Evolutionary conservation across 305 asterid species (phyloP).

Genomic region (Coffea humblotiana): DNA sequence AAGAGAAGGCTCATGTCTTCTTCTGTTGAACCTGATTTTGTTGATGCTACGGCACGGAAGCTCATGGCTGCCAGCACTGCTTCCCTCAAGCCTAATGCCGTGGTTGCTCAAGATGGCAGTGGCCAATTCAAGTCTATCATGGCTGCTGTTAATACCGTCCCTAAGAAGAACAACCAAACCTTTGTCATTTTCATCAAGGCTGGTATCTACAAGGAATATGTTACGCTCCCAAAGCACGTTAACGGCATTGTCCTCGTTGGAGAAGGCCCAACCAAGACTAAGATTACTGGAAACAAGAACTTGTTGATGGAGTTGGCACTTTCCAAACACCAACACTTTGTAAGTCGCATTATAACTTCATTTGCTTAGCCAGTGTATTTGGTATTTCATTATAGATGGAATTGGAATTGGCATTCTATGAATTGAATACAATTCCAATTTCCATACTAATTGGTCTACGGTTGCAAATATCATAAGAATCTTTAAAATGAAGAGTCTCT

Average conservation of each 20-base stretch:
- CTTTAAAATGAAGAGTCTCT: no score
- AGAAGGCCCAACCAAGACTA: slow-evolving; percentile 73
- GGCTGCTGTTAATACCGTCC: slow-evolving; percentile 42
- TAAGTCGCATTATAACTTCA: slow-evolving; percentile 24
- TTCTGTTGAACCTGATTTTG: slow-evolving; percentile 17
- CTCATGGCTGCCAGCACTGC: slow-evolving; percentile 29
- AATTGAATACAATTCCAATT: not conserved
- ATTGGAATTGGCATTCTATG: not conserved
- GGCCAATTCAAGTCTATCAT: slow-evolving; percentile 55
- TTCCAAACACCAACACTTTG: slow-evolving; percentile 55
- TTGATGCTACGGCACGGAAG: slow-evolving; percentile 26
- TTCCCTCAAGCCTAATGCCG: slow-evolving; percentile 34
- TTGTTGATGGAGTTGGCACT: slow-evolving; percentile 49
- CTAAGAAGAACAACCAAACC: slow-evolving; percentile 31
- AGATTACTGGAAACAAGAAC: slow-evolving; percentile 58
- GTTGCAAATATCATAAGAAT: no score
- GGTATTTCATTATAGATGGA: not conserved
- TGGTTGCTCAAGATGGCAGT: slow-evolving; percentile 71
- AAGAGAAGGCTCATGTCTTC: slow-evolving; percentile 37
- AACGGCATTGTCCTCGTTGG: slow-evolving; percentile 58
- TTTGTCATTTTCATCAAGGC: slow-evolving; percentile 58
- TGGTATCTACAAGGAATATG: slow-evolving; percentile 62
- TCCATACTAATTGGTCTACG: no score
- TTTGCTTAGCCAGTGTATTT: not conserved
- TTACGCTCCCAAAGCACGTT: slow-evolving; percentile 42